Base-by-base conservation (phyloP, 768 basidiomycete species). In the Lentinula edodes region DNA sequence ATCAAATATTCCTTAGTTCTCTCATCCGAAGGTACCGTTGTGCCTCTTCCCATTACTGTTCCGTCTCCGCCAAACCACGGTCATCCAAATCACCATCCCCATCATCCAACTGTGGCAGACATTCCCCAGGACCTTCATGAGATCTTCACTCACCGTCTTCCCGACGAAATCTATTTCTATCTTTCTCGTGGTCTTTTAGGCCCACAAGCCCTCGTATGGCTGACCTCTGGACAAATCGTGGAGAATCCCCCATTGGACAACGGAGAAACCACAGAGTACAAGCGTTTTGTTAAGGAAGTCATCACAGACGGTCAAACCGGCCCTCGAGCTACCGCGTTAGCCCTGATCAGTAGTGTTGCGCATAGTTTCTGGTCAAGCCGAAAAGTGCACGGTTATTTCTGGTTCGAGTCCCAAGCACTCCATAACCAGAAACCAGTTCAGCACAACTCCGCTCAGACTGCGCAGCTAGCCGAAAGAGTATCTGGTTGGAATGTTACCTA, bases 121-220 rank as follows among this genome's bases (percentile, higher is more conserved):
- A 88, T 98, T 61, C 97, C 97, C 2, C 72, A 75, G 53, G 96
- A 98, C 74, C 76, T 99, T 42, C 91, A 96, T 70, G 94, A 97
- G 58, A 91, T 98, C 63, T 98, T 98, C 77, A 95, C 94, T 9
- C 79, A 92, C 73, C 89, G 94, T 50, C 81, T 99, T 28, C 96
- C 96, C 1, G 97, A 98, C 72, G 95, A 98, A 71, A 82, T 98
- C 62, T 98, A 95, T 77, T 98, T 89, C 74, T 97, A 98, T 72
- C 83, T 98, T 65, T 97, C 94, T 42, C 88, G 94, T 16, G 96
- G 97, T 5, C 82, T 98, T 13, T 72, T 98, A 57, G 87, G 88
- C 8, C 93, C 96, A 0, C 91, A 93, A 67, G 87, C 93, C 9
- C 83, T 98, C 23, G 90, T 95, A n/a, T 97, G 96, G 91, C 84